phyloP scores from a whole-genome alignment of 2,329 filamentous ascomycete genomes.

The Gaeumannomyces sp. region DNA sequence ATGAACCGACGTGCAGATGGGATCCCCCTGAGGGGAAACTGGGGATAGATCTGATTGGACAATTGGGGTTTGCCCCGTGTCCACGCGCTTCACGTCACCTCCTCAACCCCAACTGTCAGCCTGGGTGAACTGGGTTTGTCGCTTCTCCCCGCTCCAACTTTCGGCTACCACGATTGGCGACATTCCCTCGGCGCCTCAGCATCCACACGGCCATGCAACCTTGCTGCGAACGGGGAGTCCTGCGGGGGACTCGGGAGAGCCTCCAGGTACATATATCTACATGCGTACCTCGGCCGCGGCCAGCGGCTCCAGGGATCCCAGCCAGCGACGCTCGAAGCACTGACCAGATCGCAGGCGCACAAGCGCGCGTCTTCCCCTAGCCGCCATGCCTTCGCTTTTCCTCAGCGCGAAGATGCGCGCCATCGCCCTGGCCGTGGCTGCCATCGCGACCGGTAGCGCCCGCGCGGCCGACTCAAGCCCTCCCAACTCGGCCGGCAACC shows the following conservation, averaged over 20 bases:
- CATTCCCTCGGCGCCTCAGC: neutral
- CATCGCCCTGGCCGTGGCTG: neutral
- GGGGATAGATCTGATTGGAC: neutral
- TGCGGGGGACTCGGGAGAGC: neutral
- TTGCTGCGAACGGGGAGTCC: too few species aligned
- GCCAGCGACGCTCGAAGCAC: neutral
- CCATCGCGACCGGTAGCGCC: too few species aligned
- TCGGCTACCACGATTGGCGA: neutral
- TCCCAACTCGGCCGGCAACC: constrained; percentile 4
- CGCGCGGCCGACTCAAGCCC: neutral
- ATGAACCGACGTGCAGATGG: neutral
- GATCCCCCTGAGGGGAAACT: neutral
- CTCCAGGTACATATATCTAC: neutral
- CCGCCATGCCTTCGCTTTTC: neutral
- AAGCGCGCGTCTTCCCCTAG: neutral
- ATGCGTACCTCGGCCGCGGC: neutral
- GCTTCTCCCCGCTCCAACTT: too few species aligned
- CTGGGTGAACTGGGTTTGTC: too few species aligned
- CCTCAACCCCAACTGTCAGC: neutral
- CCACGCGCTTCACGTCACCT: neutral
- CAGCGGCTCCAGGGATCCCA: too few species aligned
- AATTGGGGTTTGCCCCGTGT: neutral
- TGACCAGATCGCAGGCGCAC: neutral
- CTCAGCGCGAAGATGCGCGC: neutral
- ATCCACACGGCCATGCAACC: neutral